Conservation (phyloP, 495 filamentous ascomycete species). For the Penicillium egyptiacum region DNA sequence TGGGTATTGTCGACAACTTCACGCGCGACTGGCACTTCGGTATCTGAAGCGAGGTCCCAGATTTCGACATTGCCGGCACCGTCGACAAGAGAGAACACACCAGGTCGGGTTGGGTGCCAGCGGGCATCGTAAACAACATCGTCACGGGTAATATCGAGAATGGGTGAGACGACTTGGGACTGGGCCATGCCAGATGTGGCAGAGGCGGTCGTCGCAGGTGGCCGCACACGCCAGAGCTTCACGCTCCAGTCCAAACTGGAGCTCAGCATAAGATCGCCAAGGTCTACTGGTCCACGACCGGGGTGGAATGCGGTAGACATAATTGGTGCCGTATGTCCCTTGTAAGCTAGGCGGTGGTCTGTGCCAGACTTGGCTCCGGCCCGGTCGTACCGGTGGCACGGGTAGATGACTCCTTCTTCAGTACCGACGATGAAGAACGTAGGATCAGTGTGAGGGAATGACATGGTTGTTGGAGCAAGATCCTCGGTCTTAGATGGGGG, state of each 20-base stretch:
- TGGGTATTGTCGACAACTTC: slow-evolving; percentile 45
- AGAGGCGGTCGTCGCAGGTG: slow-evolving; percentile 54
- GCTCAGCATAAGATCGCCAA: slow-evolving; percentile 90
- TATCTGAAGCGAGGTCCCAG: slow-evolving; percentile 92
- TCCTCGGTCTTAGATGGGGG: slow-evolving; percentile 89
- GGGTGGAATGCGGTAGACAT: slow-evolving; percentile 97
- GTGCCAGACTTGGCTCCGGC: slow-evolving; percentile 95
- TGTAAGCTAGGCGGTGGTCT: slow-evolving; percentile 79
- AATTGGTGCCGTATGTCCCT: slow-evolving; percentile 86
- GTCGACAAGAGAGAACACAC: slow-evolving; percentile 91
- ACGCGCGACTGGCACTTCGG: slow-evolving; percentile 81
- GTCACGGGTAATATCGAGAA: slow-evolving; percentile 87
- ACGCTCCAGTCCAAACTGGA: slow-evolving; percentile 93
- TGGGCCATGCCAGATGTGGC: slow-evolving; percentile 41
- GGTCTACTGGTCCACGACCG: slow-evolving; percentile 81
- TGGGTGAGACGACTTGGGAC: slow-evolving; percentile 57
- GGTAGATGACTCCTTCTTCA: slow-evolving; percentile 93
- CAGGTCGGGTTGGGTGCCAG: slow-evolving; percentile 90
- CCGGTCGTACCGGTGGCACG: slow-evolving; percentile 94
- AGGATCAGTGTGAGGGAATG: slow-evolving; percentile 91
- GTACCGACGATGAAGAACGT: slow-evolving; percentile 97
- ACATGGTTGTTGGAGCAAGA: slow-evolving; percentile 92
- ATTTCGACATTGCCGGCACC: slow-evolving; percentile 91
- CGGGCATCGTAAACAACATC: slow-evolving; percentile 94
- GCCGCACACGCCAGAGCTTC: slow-evolving; percentile 90